Evolutionary conservation across 73 alveolate genomes (phyloP), one percentile per base, ranked within the genome.

Genomic region (Blepharisma japonicum): DNA sequence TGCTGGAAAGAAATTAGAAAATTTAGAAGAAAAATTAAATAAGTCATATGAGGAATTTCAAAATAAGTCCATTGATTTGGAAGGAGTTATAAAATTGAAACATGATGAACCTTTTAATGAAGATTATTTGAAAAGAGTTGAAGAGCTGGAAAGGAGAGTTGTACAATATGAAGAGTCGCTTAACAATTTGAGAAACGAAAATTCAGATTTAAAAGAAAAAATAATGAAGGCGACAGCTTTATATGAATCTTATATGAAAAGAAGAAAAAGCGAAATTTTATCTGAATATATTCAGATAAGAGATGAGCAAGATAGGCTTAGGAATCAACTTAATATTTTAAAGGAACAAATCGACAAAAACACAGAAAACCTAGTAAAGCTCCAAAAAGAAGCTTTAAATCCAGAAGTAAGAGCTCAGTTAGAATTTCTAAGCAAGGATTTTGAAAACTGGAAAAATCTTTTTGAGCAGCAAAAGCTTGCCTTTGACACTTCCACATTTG

Each of bases 161-260:
- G 74, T 14, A 5, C 14, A 25, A 8, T 61, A 61, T 25, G 74
- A 61, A 61, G 74, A 61, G 4, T 14, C 74, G 18, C 74, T 61
- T 9, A 61, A 8, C 39, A 14, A 25, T 2, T 25, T 61, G 18
- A 61, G 74, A 61, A 61, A 2, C n/a, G 74, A 61, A 61, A 61
- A 61, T 25, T n/a, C 14, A 61, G 74, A 61, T 8, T 39, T 61
- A 14, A 61, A 39, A 61, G 74, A 11, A 9, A 8, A 61, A 9
- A n/a, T 61, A 14, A 61, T 14, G 23, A 61, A 61, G 5, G 46
- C 46, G 14, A 2, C 23, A 18, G 2, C 50, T 61, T 20, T 25
- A 14, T 18, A 61, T 61, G 74, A 61, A 25, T 20, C 14, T 14
- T 8, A 8, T 14, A 14, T 14, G 39, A 61, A 25, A 25, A 61